Evolutionary conservation across 371 early-diverging fungal species (phyloP), one percentile per base, ranked within the genome.

Genomic region (Phascolomyces articulosus): DNA sequence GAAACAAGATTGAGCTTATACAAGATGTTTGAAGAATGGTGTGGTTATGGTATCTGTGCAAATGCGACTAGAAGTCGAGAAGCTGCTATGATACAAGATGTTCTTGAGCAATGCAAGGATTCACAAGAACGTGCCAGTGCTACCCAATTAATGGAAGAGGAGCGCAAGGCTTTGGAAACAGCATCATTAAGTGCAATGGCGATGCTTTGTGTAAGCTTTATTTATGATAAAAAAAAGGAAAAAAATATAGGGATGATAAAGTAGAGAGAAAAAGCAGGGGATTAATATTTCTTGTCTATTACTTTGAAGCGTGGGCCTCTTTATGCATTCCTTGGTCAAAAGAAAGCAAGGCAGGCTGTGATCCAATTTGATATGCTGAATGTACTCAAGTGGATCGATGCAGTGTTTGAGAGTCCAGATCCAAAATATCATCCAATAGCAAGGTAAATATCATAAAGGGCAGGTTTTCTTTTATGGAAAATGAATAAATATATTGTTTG

Each of bases 1-100:
- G 94, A 95, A 56, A 83, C 89, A 0, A 84, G 97, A 34, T 67
- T 88, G 8, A 84, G 84, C 9, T 60, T 96, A 24, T 97, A 95
- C 76, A 84, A 85, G 63, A 82, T 96, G 67, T 90, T 96, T 79
- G 96, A 96, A 71, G 85, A 90, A 51, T 98, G 98, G 98, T 93
- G 96, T 73, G 94, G 97, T 2, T 88, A 91, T 68, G 96, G 97
- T 1, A 77, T 75, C 40, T 82, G 83, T 41, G 82, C 91, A 0
- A 79, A 77, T n/a, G 47, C 67, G 1, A 85, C 88, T 10, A 79
- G 89, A 1, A 92, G 92, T 4, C 74, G 89, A 0, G 95, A 96
- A 66, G 85, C 83, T 3, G 87, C 85, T 47, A 90, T 94, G 87
- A 90, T 95, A 67, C 69, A 82, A 4, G 74, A 81, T 51, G 89